Conservation (phyloP, 2,329 filamentous ascomycete genomes). For the Neocucurbitaria cava region DNA sequence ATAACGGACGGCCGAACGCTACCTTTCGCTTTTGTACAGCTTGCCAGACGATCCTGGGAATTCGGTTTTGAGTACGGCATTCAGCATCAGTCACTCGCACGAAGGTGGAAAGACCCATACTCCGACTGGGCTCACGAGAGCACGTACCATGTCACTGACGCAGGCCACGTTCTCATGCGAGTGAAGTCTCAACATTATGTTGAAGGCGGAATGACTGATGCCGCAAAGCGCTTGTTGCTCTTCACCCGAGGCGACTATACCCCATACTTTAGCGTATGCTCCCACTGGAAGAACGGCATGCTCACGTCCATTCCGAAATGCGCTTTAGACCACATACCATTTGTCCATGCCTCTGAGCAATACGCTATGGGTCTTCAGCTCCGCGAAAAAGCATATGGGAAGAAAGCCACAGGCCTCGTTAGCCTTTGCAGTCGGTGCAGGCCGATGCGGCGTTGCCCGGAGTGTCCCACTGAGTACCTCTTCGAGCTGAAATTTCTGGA, state of each 20-base stretch:
- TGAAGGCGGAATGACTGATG: constrained; percentile 56
- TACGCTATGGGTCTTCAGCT: constrained; percentile 55
- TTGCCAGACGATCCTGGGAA: constrained; percentile 59
- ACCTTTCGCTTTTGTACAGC: constrained; percentile 65
- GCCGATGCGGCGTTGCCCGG: constrained; percentile 66
- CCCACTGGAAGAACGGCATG: constrained; percentile 68
- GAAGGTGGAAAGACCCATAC: constrained; percentile 61
- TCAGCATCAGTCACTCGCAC: constrained; percentile 49
- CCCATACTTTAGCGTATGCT: constrained; percentile 68
- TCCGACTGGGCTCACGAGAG: constrained; percentile 63
- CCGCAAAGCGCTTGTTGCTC: constrained; percentile 62
- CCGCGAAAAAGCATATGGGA: constrained; percentile 19
- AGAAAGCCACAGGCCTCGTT: constrained; percentile 54
- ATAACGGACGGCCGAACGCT: constrained; percentile 61
- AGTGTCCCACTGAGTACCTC: constrained; percentile 69
- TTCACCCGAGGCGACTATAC: constrained; percentile 67
- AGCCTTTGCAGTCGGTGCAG: constrained; percentile 63
- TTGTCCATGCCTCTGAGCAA: constrained; percentile 43
- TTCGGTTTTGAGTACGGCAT: constrained; percentile 52
- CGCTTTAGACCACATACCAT: constrained; percentile 64
- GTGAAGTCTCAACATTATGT: constrained; percentile 63
- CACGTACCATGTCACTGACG: constrained; percentile 60
- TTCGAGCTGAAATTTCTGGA: constrained; percentile 67
- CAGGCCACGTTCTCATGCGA: constrained; percentile 64
- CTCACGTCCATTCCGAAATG: constrained; percentile 68